phyloP scores from a whole-genome alignment of 257 asterid species.

The Lycium ferocissimum region DNA sequence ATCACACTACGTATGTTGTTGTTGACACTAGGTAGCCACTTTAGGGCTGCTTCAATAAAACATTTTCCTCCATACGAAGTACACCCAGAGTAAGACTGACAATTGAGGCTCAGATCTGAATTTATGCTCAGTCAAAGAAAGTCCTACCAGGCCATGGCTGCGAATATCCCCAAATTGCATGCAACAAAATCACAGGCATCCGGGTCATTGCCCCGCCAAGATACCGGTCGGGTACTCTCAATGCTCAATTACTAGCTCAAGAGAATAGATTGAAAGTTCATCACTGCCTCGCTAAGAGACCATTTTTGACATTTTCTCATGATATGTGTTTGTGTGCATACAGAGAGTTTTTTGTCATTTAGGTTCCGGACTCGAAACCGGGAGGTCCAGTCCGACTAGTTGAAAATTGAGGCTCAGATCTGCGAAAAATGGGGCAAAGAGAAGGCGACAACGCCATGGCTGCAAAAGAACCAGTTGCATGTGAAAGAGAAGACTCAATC shows the following conservation, averaged over 20 bases:
- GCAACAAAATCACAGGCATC: too few relatives aligned
- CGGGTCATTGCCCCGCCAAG: too few relatives aligned
- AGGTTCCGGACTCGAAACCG: background rate
- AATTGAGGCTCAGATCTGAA: background rate
- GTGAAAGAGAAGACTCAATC: background rate
- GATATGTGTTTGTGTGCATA: too few relatives aligned
- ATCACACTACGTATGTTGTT: background rate
- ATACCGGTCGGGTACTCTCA: too few relatives aligned
- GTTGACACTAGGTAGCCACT: background rate
- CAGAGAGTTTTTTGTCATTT: background rate
- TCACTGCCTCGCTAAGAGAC: too few relatives aligned
- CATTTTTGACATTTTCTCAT: too few relatives aligned
- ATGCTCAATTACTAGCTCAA: too few relatives aligned
- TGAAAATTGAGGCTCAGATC: conserved; percentile 31
- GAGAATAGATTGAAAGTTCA: too few relatives aligned
- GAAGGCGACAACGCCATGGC: conserved; percentile 22
- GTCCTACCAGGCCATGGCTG: too few relatives aligned
- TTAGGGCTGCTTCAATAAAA: background rate
- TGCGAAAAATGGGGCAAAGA: background rate
- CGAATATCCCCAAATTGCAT: too few relatives aligned
- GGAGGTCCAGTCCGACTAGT: background rate
- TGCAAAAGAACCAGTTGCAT: conserved; percentile 27
- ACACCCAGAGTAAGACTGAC: background rate
- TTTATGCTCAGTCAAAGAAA: too few relatives aligned
- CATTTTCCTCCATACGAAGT: background rate